Conservation (phyloP, 2,329 filamentous ascomycete genomes). For the Aureobasidium lini region DNA sequence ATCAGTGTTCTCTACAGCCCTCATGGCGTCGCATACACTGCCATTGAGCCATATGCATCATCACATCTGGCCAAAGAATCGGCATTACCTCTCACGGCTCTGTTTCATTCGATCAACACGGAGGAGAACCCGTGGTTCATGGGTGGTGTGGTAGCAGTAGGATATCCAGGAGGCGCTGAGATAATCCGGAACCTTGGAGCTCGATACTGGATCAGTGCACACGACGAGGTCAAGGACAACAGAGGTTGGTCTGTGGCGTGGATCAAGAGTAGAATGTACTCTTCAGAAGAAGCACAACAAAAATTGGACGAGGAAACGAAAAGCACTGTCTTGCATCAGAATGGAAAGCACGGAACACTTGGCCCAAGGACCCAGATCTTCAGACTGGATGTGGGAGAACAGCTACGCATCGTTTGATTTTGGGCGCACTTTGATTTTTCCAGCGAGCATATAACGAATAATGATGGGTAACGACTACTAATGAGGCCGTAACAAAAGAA, state of each 20-base stretch:
- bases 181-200: conserved; percentile 49
- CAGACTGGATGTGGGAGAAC: not conserved
- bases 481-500: not conserved
- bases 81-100: conserved; percentile 54
- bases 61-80: conserved; percentile 47
- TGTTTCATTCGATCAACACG: conserved; percentile 58
- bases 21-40: conserved; percentile 51
- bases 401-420: conserved; percentile 3
- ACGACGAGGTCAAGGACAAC: conserved; percentile 53
- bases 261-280: conserved; percentile 42
- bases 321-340: not conserved
- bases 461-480: conserved; percentile 3
- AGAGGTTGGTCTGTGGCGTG: conserved; percentile 45
- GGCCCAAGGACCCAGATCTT: not conserved
- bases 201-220: conserved; percentile 53
- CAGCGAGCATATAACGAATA: conserved; percentile 4
- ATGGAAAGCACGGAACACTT: not conserved
- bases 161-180: conserved; percentile 50
- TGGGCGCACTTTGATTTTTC: not conserved
- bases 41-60: conserved; percentile 49
- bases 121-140: conserved; percentile 55
- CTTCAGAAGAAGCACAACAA: conserved; percentile 38
- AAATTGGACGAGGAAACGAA: conserved; percentile 22
- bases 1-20: conserved; percentile 59
- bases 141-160: conserved; percentile 51